Evolutionary conservation across 2,329 filamentous ascomycete genomes (phyloP).

Genomic region (Neonectria magnoliae): DNA sequence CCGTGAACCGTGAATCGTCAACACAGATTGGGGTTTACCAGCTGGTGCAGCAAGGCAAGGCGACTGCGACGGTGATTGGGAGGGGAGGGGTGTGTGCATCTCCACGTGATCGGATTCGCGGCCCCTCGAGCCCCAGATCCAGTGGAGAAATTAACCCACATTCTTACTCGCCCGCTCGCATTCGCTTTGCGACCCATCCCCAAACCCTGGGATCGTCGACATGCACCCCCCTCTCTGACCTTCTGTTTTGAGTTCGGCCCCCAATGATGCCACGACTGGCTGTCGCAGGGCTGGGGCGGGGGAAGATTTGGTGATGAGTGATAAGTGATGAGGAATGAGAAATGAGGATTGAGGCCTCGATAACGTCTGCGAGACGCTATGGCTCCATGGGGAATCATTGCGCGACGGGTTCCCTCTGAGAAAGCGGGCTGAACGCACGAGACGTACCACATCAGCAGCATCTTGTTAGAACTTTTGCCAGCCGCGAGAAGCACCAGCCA

Average conservation of each 20-base stretch:
- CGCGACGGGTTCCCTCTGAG: slow-evolving; percentile 6
- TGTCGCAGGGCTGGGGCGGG: slow-evolving; percentile 11
- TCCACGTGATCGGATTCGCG: slow-evolving; percentile 2
- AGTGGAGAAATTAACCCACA: slow-evolving; percentile 16
- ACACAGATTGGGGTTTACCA: not conserved
- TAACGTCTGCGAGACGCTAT: not conserved
- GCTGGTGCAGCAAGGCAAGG: not conserved
- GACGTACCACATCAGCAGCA: not conserved
- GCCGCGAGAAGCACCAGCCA: not conserved
- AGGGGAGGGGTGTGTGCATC: not conserved
- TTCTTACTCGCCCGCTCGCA: slow-evolving; percentile 14
- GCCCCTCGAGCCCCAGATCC: not conserved
- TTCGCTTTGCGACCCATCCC: slow-evolving; percentile 3
- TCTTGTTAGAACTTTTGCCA: not conserved
- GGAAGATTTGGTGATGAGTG: slow-evolving; percentile 7
- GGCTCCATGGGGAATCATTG: slow-evolving; percentile 7
- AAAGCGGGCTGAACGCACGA: not conserved
- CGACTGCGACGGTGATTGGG: not conserved
- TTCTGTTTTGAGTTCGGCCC: slow-evolving; percentile 16
- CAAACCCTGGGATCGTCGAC: not conserved
- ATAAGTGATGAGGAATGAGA: not conserved
- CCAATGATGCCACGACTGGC: slow-evolving; percentile 7
- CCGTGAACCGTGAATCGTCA: not conserved
- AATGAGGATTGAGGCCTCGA: not conserved
- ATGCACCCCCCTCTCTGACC: slow-evolving; percentile 2